Evolutionary conservation across 179 eudicot species (phyloP), one percentile per base, ranked within the genome.

Genomic region (Amaranthus tricolor): DNA sequence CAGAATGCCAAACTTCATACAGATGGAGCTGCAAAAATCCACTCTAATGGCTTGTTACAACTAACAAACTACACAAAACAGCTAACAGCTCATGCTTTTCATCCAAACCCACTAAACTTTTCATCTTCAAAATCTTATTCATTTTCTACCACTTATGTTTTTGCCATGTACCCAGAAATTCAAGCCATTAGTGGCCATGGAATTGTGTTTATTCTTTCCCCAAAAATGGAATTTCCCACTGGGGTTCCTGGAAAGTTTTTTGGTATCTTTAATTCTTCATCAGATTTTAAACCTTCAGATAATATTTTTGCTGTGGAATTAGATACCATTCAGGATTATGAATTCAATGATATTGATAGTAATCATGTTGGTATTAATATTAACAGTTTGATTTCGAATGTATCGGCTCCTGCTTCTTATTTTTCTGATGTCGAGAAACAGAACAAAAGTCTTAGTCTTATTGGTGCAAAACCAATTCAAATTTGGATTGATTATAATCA

Each of bases 331-430:
- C 20, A 21, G 7, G 83, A 53, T 47, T 2, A 61, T 47, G 83
- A 80, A 21, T 80, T 80, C 56, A 3, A 14, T 3, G 89, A 86
- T 5, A 59, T 62, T 10, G 74, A 84, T 24, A 79, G 77, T 60
- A 86, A 86, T 73, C 89, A 84, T 77, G 87, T 77, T 52, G 89
- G 87, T 5, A 70, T 86, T 49, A 78, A 86, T 68, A 57, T 71
- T 68, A 86, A 86, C 40, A 50, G 68, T 50, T 48, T 86, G 78
- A 11, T 12, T 6, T 86, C 89, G 0, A 43, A n/a, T 20, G 70
- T 51, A 5, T 71, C 83, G 0, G 75, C 60, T 21, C 6, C 78
- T 19, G 89, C 82, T 17, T 65, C 50, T 31, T 86, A 82, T 62
- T 65, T 53, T 52, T 71, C 70, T 31, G 76, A 78, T 19, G 13